Base-by-base conservation (phyloP, 176 grass and related monocot species). In the Pontederia paniculata region DNA sequence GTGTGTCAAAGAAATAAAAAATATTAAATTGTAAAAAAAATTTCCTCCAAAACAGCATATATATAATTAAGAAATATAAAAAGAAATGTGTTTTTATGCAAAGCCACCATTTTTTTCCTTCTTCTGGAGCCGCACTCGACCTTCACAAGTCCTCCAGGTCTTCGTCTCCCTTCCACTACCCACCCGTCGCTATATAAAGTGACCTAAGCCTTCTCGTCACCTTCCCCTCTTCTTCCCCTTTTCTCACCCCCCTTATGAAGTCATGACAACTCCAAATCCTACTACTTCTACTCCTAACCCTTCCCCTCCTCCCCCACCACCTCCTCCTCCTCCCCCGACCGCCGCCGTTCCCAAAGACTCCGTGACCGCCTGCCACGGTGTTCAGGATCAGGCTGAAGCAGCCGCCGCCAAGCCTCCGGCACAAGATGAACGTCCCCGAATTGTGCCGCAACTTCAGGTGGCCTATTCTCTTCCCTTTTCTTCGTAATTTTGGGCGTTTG, bases 361-460 rank as follows among this genome's bases (percentile, higher is more conserved):
- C 12, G 42, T 17, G 13, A 11, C 67, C 86, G 1, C 86, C 86
- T 46, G 86, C 83, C 59, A 91, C 77, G 21, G 93, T 98, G 44
- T 91, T 98, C 48, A 68, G 93, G 54, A 88, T 98, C 75, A 67
- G 86, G 52, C 93, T 98, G 69, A 91, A 91, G 83, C 93, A 98
- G 61, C 18, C 86, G 9, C 83, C 83, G 0, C 68, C 69, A 1
- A 87, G 86, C 76, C 80, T 98, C 69, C 68, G 73, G 21, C 86
- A 88, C 63, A 98, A 98, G 93, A 98, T 91, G 93, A 83, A 68
- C 57, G 86, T 98, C 57, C 86, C 93, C 2, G 83, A 98, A 69
- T 86, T 98, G 0, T 91, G 93, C 76, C 81, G 93, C 65, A 88
- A 98, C 62, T 98, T 98, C 83, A 98, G 86, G 93, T 94, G 20